Percentiles rank a stretch among this genome's conserved stretches.
Conservation (phyloP, 106 monocot genomes). For the Amphibolis antarctica region DNA sequence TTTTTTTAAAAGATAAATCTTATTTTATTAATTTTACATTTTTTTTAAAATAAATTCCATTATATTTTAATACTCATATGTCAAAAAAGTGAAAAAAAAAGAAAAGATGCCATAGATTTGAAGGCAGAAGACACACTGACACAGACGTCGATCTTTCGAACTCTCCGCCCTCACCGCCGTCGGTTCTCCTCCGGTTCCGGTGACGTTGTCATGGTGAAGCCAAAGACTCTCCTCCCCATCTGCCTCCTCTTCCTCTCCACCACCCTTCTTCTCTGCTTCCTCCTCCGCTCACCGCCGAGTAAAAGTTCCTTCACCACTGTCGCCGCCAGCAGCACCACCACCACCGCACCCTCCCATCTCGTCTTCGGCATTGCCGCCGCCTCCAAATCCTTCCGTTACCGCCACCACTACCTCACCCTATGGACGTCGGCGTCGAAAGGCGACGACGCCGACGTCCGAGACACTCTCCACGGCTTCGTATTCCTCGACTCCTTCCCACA, state of each 20-base stretch:
- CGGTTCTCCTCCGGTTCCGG: no score
- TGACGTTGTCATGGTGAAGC: no score
- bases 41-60: no score
- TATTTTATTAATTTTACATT: no score
- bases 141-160: no score
- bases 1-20: no score
- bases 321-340: not conserved
- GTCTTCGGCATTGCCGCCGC: conserved; percentile 75
- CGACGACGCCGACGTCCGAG: no score
- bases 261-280: conserved; percentile 1
- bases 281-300: conserved; percentile 1
- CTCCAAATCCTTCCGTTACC: conserved; percentile 21
- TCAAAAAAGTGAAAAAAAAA: no score
- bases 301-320: not conserved
- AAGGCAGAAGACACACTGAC: no score
- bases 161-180: no score
- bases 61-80: no score
- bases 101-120: no score
- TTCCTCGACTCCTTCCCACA: not conserved
- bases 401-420: conserved; percentile 37
- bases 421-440: conserved; percentile 61
- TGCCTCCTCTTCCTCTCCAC: conserved; percentile 4
- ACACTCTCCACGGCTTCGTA: conserved; percentile 1
- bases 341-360: conserved; percentile 30
- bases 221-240: conserved; percentile 4